phyloP scores from a whole-genome alignment of 2,329 filamentous ascomycete genomes.

The Tolypocladium cylindrosporum region DNA sequence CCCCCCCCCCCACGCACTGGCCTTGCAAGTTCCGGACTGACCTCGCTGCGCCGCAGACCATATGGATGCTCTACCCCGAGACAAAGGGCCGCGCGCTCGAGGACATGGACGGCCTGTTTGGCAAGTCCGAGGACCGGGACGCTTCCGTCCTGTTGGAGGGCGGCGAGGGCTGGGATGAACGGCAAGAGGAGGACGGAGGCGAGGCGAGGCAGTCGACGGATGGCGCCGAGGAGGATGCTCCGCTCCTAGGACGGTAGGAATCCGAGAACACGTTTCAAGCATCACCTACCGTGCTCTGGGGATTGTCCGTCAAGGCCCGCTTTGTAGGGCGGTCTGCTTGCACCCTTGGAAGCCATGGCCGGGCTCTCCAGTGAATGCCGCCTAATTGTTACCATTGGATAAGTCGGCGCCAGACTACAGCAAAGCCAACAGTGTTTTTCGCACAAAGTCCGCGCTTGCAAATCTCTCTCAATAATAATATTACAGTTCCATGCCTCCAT shows the following conservation, averaged over 20 bases:
- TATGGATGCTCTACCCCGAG: slow-evolving; percentile 33
- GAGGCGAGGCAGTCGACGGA: background rate
- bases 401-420: background rate
- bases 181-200: background rate
- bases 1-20: no score
- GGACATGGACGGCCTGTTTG: slow-evolving; percentile 34
- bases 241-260: slow-evolving; percentile 1
- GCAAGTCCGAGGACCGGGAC: slow-evolving; percentile 2
- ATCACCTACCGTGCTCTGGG: background rate
- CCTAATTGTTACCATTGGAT: no score
- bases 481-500: background rate
- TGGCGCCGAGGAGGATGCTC: slow-evolving; percentile 2
- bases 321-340: no score
- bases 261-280: background rate
- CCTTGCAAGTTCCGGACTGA: background rate
- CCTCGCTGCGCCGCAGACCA: slow-evolving; percentile 15
- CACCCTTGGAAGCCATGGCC: no score
- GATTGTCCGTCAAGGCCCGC: background rate
- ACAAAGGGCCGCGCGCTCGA: slow-evolving; percentile 31
- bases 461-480: background rate
- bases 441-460: background rate
- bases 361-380: no score
- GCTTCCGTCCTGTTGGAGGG: background rate
- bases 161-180: background rate
- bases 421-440: background rate